A percentile compares a stretch with the other conserved stretches of the same genome.
Evolutionary conservation across 345 rosid species (phyloP).

Genomic region (Bruguiera gymnorhiza): DNA sequence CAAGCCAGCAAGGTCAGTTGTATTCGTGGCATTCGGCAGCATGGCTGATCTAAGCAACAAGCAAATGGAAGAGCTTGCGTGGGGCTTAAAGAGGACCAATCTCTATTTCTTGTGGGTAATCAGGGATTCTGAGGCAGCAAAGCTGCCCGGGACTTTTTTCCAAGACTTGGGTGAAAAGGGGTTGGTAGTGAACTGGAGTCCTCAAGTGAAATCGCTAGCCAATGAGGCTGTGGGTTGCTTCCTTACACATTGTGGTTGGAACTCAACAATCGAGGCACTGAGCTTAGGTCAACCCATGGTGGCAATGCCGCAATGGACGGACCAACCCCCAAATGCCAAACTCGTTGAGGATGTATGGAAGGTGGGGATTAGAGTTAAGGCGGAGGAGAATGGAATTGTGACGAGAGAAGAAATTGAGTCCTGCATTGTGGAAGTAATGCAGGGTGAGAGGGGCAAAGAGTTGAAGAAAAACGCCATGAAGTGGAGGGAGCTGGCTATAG

Average conservation of each 20-base stretch:
- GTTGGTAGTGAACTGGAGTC: conserved; percentile 48
- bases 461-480: conserved; percentile 36
- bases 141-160: conserved; percentile 29
- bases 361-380: conserved; percentile 53
- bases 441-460: conserved; percentile 43
- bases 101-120: conserved; percentile 53
- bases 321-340: conserved; percentile 54
- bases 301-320: conserved; percentile 59
- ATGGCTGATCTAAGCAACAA: conserved; percentile 37
- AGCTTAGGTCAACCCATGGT: conserved; percentile 51
- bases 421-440: conserved; percentile 46
- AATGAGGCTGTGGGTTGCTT: conserved; percentile 52
- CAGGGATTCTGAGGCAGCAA: conserved; percentile 45
- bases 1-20: conserved; percentile 41
- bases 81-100: conserved; percentile 38
- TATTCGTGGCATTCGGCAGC: conserved; percentile 63
- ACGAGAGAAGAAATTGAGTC: conserved; percentile 46
- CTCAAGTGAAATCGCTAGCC: conserved; percentile 49
- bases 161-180: conserved; percentile 38
- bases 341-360: conserved; percentile 56
- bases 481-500: conserved; percentile 46
- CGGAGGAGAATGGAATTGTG: conserved; percentile 45
- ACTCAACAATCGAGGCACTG: conserved; percentile 51
- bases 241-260: conserved; percentile 68
- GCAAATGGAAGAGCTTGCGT: conserved; percentile 52